Base-by-base conservation (phyloP, 1,284 basidiomycete genomes). In the Ustanciosporium gigantosporum region DNA sequence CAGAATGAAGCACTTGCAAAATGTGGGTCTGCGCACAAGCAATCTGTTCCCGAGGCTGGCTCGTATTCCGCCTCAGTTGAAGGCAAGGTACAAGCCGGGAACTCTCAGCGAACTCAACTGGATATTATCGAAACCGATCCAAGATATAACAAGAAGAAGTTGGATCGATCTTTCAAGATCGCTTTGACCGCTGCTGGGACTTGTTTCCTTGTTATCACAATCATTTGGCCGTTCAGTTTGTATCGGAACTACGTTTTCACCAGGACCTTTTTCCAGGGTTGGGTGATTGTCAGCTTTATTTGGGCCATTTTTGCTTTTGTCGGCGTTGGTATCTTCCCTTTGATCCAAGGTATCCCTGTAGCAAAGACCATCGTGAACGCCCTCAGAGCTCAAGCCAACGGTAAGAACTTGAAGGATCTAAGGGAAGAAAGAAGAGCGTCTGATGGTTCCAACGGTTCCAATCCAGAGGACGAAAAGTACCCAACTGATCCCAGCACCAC, bases 241-340 rank as follows among this genome's bases (percentile, higher is more conserved):
- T 78, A 75, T 48, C 57, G 74, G 7, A 60, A 68, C 46, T 76
- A 75, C 60, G 66, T 76, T 39, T 78, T 78, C 45, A 50, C 53
- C 8, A 45, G 46, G 22, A 42, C 36, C n/a, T 78, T 77, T 52
- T 76, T 77, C 41, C 42, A 50, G 9, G 74, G 74, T 17, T 77
- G 74, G 74, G 52, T 73, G 9, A 51, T 67, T 3, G 74, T 76
- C 20, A 50, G 50, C 5, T 52, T 74, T 39, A 62, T 74, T 31
- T 77, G 74, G 74, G 70, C 70, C 5, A 38, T 68, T 34, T 27
- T 69, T 15, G 67, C 53, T 2, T 73, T 75, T 35, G 23, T 51
- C 14, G 66, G 58, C 15, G 73, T 76, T 3, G 67, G 65, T 3
- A 46, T 74, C 20, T 71, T 55, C 38, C 73, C 73, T 1, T 39